A percentile compares a stretch with the other conserved stretches of the same genome.
These are phyloP conservation scores for Solanum rostratum DNA, from an alignment of 257 asterid genomes.

Conservation along the genomic window DNA sequence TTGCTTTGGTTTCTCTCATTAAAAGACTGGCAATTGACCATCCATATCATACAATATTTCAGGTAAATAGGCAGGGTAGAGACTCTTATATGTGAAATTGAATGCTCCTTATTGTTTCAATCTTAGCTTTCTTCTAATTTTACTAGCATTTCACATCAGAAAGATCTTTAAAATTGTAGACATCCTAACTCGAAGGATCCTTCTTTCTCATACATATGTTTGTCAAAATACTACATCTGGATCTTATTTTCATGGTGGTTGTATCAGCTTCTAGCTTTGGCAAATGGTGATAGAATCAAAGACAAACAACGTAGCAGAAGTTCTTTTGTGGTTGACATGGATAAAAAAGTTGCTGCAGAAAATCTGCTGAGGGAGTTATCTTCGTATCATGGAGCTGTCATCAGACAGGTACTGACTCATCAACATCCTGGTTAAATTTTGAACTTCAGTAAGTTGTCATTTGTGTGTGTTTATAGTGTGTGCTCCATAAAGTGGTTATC, in stretches of 20 bases:
- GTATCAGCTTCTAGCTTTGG: slow-evolving; percentile 77
- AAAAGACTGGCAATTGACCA: slow-evolving; percentile 91
- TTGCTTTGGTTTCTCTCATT: slow-evolving; percentile 82
- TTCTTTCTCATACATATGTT: background rate
- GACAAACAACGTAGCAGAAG: slow-evolving; percentile 94
- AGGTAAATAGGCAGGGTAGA: slow-evolving; percentile 31
- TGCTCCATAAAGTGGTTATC: slow-evolving; percentile 2
- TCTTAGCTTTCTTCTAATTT: background rate
- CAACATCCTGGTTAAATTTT: background rate
- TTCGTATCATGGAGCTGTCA: slow-evolving; percentile 62
- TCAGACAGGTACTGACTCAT: slow-evolving; percentile 54
- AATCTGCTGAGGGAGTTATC: slow-evolving; percentile 72
- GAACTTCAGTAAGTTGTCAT: background rate
- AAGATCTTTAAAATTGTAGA: background rate
- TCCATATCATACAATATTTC: slow-evolving; percentile 94
- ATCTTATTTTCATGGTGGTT: slow-evolving; percentile 9
- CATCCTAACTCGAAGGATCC: background rate
- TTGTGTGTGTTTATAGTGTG: slow-evolving; percentile 1
- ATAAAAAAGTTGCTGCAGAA: slow-evolving; percentile 91
- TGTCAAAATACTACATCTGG: background rate
- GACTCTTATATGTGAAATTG: background rate
- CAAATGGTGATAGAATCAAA: slow-evolving; percentile 96
- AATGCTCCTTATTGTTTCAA: background rate
- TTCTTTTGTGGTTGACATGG: slow-evolving; percentile 91
- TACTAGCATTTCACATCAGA: background rate